phyloP scores from a whole-genome alignment of 257 asterid genomes.

The Nicotiana noctiflora region DNA sequence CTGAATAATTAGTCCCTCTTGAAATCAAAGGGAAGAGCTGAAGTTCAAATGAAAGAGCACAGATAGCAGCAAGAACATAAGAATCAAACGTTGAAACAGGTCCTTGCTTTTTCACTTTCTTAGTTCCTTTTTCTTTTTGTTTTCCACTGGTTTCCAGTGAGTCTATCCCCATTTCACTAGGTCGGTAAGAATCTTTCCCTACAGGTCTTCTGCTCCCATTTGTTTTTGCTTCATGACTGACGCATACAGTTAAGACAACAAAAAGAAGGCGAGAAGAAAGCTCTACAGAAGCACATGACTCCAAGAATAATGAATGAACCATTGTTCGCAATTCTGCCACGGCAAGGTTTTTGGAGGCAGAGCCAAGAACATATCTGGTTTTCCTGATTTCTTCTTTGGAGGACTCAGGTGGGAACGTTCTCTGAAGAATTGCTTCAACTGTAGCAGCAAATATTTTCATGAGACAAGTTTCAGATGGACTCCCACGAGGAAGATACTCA shows the following conservation, averaged over 20 bases:
- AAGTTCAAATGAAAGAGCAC: constrained; percentile 96
- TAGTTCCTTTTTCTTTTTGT: constrained; percentile 33
- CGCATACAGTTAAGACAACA: constrained; percentile 88
- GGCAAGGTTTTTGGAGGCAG: constrained; percentile 91
- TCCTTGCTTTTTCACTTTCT: constrained; percentile 64
- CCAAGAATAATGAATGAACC: constrained; percentile 91
- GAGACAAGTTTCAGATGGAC: constrained; percentile 96
- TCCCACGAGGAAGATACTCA: constrained; percentile 97
- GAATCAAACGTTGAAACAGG: constrained; percentile 97
- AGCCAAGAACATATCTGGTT: constrained; percentile 66
- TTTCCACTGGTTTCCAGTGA: constrained; percentile 28
- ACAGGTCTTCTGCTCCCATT: constrained; percentile 66
- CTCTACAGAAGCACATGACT: constrained; percentile 81
- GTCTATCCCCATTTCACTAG: constrained; percentile 40
- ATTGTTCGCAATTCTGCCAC: constrained; percentile 95
- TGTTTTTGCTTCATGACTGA: constrained; percentile 89
- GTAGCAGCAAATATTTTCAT: constrained; percentile 99
- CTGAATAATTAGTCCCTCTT: constrained; percentile 38
- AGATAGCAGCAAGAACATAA: constrained; percentile 94
- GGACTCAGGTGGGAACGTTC: constrained; percentile 89
- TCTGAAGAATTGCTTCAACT: constrained; percentile 88
- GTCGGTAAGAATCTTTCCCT: constrained; percentile 36
- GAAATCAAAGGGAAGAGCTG: constrained; percentile 81
- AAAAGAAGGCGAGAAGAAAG: constrained; percentile 97
- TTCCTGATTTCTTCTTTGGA: constrained; percentile 74